Percentiles rank a stretch among this genome's conserved stretches.
phyloP scores from a whole-genome alignment of 1,284 basidiomycete species.

The Leccinum pachyderme region DNA sequence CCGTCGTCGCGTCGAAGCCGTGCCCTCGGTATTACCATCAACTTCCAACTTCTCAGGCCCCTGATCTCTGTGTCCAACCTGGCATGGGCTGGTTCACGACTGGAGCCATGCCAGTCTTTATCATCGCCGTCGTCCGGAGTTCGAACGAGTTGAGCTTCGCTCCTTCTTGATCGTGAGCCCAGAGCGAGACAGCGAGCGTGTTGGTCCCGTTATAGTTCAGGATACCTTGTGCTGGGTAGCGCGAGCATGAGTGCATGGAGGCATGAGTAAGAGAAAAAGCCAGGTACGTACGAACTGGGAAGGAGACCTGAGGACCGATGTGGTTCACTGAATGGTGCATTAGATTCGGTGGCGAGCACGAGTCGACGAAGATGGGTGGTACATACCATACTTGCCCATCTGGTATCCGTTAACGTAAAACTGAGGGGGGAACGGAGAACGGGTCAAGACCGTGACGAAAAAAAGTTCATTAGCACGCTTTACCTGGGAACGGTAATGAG shows the following conservation, averaged over 20 bases:
- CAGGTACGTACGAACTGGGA: slow-evolving; percentile 26
- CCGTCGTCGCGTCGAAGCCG: neutral
- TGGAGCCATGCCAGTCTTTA: slow-evolving; percentile 40
- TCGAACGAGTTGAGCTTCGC: slow-evolving; percentile 41
- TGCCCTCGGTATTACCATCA: neutral
- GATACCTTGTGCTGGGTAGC: slow-evolving; percentile 45
- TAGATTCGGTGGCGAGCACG: neutral
- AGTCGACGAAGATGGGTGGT: neutral
- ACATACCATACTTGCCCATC: slow-evolving; percentile 29
- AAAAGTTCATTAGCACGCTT: neutral
- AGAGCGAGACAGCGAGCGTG: slow-evolving; percentile 47
- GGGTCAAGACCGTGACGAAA: neutral
- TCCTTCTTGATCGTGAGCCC: slow-evolving; percentile 40
- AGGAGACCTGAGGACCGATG: slow-evolving; percentile 26
- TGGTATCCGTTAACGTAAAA: slow-evolving; percentile 32
- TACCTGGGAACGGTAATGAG: slow-evolving; percentile 40
- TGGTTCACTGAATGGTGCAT: slow-evolving; percentile 19
- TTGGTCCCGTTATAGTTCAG: slow-evolving; percentile 48
- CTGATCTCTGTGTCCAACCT: slow-evolving; percentile 36
- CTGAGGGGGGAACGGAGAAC: slow-evolving; percentile 5
- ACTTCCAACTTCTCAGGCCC: slow-evolving; percentile 8
- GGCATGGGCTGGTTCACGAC: slow-evolving; percentile 42
- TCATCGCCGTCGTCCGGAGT: slow-evolving; percentile 37
- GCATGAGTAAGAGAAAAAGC: neutral
- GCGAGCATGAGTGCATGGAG: slow-evolving; percentile 3